Conservation (phyloP, 2,329 filamentous ascomycete genomes). For the Pseudogymnoascus destructans region DNA sequence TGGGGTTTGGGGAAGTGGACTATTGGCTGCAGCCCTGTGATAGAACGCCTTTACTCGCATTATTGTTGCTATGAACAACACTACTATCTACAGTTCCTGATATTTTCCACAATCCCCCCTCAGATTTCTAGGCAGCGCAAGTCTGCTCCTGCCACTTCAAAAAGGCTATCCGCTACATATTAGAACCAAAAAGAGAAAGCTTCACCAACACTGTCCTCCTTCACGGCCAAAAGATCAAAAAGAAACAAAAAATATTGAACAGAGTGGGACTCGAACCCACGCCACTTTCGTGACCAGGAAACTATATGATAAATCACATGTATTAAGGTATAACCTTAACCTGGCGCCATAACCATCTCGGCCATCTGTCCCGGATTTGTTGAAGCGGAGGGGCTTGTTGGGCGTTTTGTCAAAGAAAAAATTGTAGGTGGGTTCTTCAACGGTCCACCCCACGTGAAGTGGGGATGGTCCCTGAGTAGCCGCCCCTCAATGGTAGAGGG, state of each 20-base stretch:
- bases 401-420: neutral
- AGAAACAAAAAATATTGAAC: constrained; percentile 17
- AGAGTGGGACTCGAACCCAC: constrained; percentile 30
- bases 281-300: constrained; percentile 29
- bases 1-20: neutral
- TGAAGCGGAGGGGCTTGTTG: constrained; percentile 1
- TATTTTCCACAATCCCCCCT: neutral
- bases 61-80: neutral
- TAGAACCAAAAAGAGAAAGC: neutral
- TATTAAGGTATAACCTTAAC: constrained; percentile 10
- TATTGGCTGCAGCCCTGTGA: neutral
- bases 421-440: neutral
- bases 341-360: constrained; percentile 11
- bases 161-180: neutral
- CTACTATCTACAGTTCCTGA: no score
- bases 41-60: no score
- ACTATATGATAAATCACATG: constrained; percentile 11
- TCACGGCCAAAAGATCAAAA: neutral
- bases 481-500: neutral
- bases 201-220: neutral
- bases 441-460: neutral
- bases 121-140: neutral
- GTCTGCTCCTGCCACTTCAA: neutral
- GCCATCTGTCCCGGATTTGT: constrained; percentile 9
- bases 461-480: constrained; percentile 1